Base-by-base conservation (phyloP, 768 basidiomycete genomes). In the Mycena rosella region DNA sequence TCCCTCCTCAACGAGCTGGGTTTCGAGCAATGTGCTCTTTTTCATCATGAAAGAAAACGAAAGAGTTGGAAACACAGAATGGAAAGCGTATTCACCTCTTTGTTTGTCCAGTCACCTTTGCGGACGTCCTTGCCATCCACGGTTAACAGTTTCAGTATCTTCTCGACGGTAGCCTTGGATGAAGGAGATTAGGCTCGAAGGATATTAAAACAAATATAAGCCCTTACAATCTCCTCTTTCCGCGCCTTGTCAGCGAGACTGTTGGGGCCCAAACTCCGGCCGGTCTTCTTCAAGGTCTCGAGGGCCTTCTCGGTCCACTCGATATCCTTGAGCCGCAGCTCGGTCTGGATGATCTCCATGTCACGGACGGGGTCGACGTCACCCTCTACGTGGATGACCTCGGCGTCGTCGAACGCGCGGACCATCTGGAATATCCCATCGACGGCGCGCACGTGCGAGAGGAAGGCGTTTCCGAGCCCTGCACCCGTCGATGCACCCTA, bases 371-470 rank as follows among this genome's bases (percentile, higher is more conserved):
- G 98, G 80, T 99, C 87, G 63, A 99, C 96, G 73, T 99, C 98
- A 48, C 98, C 98, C 81, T 99, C 98, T 69, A 99, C 97, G 79
- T 99, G 98, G 72, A 93, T 99, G 77, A 99, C 96, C 74, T 99
- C 98, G n/a, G 96, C 92, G 75, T 99, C 98, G 75, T 99, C 98
- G 77, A 99, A 99, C 7, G 97, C 96, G 57, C 98, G 94, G 63
- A 99, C 91, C 69, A 98, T 91, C 78, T 99, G 98, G 86, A 99
- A 99, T 75, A 99, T 99, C 74, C 98, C 98, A 77, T 99, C 98
- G 67, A 99, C 97, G 13, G 98, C 95, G 63, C 98, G 93, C 47
- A 99, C 96, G 78, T 99, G 96, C 14, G 96, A 96, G 78, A 99
- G 83, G 86, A 99, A 99, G 29, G 96, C 89, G 78, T 99, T 99